Base-by-base conservation (phyloP, 805 yeast species). In the Vanderwaltozyma verrucispora region DNA sequence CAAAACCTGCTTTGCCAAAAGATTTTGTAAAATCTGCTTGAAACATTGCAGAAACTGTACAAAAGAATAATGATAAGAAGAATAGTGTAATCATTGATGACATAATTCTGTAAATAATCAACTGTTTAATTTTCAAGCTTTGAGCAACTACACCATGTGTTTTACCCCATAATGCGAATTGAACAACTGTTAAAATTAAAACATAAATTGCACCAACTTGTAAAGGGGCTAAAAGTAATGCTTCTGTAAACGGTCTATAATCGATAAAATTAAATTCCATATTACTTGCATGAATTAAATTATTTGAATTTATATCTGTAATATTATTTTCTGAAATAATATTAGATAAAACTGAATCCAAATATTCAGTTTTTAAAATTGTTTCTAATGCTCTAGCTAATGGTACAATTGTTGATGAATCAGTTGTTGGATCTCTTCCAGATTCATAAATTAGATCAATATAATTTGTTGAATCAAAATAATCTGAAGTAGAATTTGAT, bases 171-270 rank as follows among this genome's bases (percentile, higher is more conserved):
- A 81, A 70, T 32, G 58, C 71, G 49, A 80, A 71, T 48, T 77
- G 80, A 70, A 82, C 79, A 51, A 82, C 79, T 3, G 92, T 75
- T 37, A 81, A 56, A 51, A 83, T 75, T 45, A 82, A 68, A 51
- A 78, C 63, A 52, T 75, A 82, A 54, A 84, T 79, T 42, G 80
- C 67, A 37, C 94, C 94, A 42, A 83, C 77, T 56, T 82, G 89
- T 2, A 75, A 58, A 5, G 87, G 85, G 0, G 87, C 86, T 28
- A 70, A 45, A n/a, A 77, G 51, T 5, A 73, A 74, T 3, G 72
- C 63, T 47, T 74, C 62, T 1, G 56, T 54, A 36, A 62, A 64
- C 2, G 83, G 81, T 14, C 65, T 62, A 36, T 64, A 55, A 49
- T 81, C 86, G 3, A 50, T 31, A 30, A 44, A 54, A 1, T 44